Evolutionary conservation across 768 basidiomycete species (phyloP).

Genomic region (Ramaria sp.): DNA sequence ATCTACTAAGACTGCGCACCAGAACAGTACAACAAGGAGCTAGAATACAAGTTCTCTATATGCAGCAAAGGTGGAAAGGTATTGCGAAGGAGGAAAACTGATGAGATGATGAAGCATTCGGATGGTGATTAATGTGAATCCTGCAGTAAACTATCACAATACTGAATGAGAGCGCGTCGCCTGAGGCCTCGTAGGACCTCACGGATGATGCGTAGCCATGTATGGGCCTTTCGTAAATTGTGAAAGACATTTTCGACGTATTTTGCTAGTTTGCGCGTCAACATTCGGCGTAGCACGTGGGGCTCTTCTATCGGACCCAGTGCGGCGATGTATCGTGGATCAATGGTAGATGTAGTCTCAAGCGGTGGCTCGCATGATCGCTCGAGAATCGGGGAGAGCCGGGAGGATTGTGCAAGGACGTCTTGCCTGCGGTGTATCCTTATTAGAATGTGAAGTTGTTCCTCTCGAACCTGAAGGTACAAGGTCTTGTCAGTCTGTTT

Average conservation of each 20-base stretch:
- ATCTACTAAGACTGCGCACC: no score
- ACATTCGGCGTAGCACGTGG: constrained; percentile 47
- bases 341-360: constrained; percentile 28
- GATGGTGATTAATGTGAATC: not conserved
- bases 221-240: constrained; percentile 47
- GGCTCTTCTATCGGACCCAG: constrained; percentile 52
- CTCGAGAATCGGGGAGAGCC: constrained; percentile 23
- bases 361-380: constrained; percentile 12
- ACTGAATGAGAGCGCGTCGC: not conserved
- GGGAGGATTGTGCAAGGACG: constrained; percentile 13
- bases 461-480: constrained; percentile 1
- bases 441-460: not conserved
- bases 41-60: not conserved
- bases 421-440: not conserved
- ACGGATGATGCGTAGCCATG: constrained; percentile 56
- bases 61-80: not conserved
- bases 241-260: constrained; percentile 45
- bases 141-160: no score
- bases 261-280: constrained; percentile 56
- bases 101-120: not conserved
- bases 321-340: constrained; percentile 40
- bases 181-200: constrained; percentile 51
- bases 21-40: no score
- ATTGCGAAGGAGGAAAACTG: not conserved
- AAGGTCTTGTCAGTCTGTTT: not conserved